Evolutionary conservation across 805 yeast genomes (phyloP).

Genomic region (Kodamaea kaohsiungensis): DNA sequence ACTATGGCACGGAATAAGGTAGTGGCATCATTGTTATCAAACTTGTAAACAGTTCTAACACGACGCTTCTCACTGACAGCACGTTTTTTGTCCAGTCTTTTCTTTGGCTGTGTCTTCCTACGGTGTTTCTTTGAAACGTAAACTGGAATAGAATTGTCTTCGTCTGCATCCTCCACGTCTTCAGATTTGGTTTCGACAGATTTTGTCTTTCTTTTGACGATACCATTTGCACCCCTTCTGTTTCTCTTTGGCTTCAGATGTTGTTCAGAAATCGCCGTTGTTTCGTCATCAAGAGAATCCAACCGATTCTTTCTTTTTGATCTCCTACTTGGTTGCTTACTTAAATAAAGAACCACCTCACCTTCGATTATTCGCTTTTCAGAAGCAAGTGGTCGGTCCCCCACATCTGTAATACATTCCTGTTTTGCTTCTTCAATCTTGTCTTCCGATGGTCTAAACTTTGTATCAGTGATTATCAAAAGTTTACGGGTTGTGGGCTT

Average conservation of each 20-base stretch:
- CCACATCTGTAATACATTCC: conserved; percentile 28
- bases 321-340: conserved; percentile 6
- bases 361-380: conserved; percentile 28
- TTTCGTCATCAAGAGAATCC: conserved; percentile 19
- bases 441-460: conserved; percentile 27
- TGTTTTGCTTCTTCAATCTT: conserved; percentile 27
- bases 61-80: conserved; percentile 5
- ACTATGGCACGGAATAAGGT: conserved; percentile 64
- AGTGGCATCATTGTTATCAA: conserved; percentile 50
- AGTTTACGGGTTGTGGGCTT: conserved; percentile 30
- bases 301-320: conserved; percentile 20
- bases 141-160: conserved; percentile 8
- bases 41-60: conserved; percentile 14
- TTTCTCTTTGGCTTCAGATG: conserved; percentile 6
- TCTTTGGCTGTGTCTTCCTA: conserved; percentile 16
- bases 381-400: conserved; percentile 16
- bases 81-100: conserved; percentile 9
- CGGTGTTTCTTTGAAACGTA: conserved; percentile 16
- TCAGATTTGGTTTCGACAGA: neutral
- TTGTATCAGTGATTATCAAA: conserved; percentile 30
- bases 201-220: neutral
- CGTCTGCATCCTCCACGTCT: neutral
- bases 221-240: neutral
- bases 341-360: conserved; percentile 20
- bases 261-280: neutral